A percentile compares a stretch with the other conserved stretches of the same genome.
phyloP scores from a whole-genome alignment of 169 alveolate genomes.

The Toxoplasma gondii region DNA sequence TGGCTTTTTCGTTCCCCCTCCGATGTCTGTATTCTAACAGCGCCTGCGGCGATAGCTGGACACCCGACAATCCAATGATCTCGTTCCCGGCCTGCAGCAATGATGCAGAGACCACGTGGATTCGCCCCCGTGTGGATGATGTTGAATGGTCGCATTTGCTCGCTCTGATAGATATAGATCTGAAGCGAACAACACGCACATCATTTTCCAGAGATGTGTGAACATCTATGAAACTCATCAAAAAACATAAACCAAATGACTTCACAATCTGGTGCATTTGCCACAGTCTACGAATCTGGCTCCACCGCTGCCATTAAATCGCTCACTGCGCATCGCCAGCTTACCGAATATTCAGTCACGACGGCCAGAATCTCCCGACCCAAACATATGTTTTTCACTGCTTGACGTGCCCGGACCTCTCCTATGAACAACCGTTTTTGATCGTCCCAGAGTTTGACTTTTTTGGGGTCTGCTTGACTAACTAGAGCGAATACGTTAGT shows the following conservation, averaged over 20 bases:
- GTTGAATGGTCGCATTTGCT: constrained; percentile 52
- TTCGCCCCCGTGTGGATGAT: constrained; percentile 64
- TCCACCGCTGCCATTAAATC: too few relatives aligned
- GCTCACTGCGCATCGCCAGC: constrained; percentile 1
- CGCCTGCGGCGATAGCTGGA: constrained; percentile 64
- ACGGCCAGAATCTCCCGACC: constrained; percentile 60
- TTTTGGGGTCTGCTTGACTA: constrained; percentile 30
- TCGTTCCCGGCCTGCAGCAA: constrained; percentile 37
- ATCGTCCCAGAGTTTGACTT: constrained; percentile 68
- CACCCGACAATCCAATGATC: constrained; percentile 57
- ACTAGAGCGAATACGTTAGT: constrained; percentile 59
- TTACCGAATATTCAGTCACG: constrained; percentile 62
- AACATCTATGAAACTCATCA: too few relatives aligned
- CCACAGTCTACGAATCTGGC: too few relatives aligned
- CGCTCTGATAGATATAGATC: constrained; percentile 56
- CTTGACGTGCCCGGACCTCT: constrained; percentile 49
- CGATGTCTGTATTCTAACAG: constrained; percentile 50
- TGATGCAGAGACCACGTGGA: constrained; percentile 60
- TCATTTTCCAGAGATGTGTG: not conserved
- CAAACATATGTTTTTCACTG: constrained; percentile 50
- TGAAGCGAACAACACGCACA: constrained; percentile 10
- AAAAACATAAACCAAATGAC: too few relatives aligned
- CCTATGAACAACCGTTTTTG: constrained; percentile 43
- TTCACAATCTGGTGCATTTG: too few relatives aligned
- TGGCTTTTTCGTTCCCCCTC: constrained; percentile 26